Conservation (phyloP, 1,284 basidiomycete species). For the Melampsora abietis-canadensis region DNA sequence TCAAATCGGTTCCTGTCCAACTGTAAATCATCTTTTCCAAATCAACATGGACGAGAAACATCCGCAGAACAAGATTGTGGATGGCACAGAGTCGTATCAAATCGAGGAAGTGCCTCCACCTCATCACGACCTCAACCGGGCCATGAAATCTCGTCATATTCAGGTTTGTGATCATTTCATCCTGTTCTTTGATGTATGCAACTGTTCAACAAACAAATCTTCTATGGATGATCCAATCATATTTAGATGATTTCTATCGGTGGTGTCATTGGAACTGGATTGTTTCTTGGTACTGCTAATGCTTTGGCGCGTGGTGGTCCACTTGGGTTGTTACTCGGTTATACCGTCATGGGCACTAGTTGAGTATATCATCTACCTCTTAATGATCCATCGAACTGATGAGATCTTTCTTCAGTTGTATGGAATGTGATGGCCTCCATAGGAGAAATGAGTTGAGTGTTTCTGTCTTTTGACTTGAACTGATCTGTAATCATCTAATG, state of each 20-base stretch:
- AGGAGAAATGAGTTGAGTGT: constrained; percentile 55
- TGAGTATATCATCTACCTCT: constrained; percentile 50
- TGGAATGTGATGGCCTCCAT: constrained; percentile 54
- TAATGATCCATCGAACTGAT: constrained; percentile 54
- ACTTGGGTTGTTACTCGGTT: constrained; percentile 55
- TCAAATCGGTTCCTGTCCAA: no score
- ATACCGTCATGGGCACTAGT: constrained; percentile 44
- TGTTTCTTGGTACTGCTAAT: constrained; percentile 54
- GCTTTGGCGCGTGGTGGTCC: constrained; percentile 55
- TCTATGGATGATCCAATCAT: background rate
- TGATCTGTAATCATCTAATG: constrained; percentile 54
- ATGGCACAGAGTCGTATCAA: no score
- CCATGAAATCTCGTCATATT: constrained; percentile 27
- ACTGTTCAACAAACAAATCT: background rate
- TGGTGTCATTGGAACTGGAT: constrained; percentile 46
- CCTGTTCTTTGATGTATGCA: no score
- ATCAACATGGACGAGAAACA: no score
- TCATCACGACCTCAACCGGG: constrained; percentile 5
- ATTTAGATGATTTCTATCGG: constrained; percentile 38
- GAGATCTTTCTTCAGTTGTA: constrained; percentile 25
- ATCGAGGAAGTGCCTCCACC: no score
- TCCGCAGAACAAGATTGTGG: no score
- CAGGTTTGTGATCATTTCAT: constrained; percentile 8
- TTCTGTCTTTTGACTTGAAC: constrained; percentile 59
- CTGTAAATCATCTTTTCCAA: no score